Conservation (phyloP, 2,329 filamentous ascomycete genomes). For the Fusarium staphyleae region DNA sequence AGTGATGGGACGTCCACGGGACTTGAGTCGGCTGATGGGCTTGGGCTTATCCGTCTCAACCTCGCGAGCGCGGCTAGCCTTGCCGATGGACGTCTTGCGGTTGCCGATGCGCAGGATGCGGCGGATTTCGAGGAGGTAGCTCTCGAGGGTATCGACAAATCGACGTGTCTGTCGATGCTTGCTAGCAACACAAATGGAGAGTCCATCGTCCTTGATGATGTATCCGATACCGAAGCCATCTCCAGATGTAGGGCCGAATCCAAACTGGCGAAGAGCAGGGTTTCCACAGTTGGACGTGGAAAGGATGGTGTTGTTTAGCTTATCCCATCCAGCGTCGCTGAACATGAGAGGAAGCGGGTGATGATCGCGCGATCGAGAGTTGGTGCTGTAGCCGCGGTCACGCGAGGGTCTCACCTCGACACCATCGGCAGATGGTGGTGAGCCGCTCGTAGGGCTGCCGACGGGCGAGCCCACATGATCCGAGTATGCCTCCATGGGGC, state of each 20-base stretch:
- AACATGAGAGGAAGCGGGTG: constrained; percentile 78
- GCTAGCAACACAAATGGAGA: constrained; percentile 89
- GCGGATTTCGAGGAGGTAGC: constrained; percentile 88
- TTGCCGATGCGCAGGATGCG: constrained; percentile 78
- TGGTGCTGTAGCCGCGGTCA: constrained; percentile 62
- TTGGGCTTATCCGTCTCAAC: constrained; percentile 53
- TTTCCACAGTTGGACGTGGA: constrained; percentile 99
- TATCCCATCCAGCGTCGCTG: constrained; percentile 90
- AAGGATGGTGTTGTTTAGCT: constrained; percentile 90
- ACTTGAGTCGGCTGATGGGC: constrained; percentile 64
- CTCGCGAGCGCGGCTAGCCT: constrained; percentile 61
- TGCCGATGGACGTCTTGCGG: constrained; percentile 51
- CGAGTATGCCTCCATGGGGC: constrained; percentile 60
- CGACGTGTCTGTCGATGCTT: constrained; percentile 94
- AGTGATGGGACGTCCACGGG: constrained; percentile 75
- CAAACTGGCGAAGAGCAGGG: constrained; percentile 91
- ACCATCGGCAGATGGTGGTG: constrained; percentile 47
- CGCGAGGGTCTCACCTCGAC: constrained; percentile 49
- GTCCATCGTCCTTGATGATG: constrained; percentile 83
- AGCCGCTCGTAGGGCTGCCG: constrained; percentile 62
- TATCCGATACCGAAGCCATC: constrained; percentile 98
- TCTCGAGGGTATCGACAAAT: constrained; percentile 88
- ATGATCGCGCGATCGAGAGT: constrained; percentile 55
- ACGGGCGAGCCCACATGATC: constrained; percentile 54
- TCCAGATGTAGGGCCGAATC: constrained; percentile 91